Base-by-base conservation (phyloP, 306 rosid genomes). In the Aeschynomene evenia region DNA sequence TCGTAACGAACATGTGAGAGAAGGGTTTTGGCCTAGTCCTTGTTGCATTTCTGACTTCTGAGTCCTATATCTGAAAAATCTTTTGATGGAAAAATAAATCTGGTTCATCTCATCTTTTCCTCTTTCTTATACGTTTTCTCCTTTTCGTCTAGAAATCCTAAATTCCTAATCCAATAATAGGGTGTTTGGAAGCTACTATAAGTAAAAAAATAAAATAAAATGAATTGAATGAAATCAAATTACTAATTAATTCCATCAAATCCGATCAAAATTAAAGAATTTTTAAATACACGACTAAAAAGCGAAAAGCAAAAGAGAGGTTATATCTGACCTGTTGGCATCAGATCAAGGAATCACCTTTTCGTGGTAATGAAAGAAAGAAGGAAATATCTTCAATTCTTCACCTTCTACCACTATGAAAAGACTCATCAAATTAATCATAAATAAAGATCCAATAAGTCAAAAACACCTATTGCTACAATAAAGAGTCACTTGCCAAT, bases 381-480 rank as follows among this genome's bases (percentile, higher is more conserved):
- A 23, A 15, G 43, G 36, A 21, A 34, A 68, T 28, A 28, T 28
- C 3, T n/a, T n/a, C n/a, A n/a, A n/a, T n/a, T 36, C 49, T 34
- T 67, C 23, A 14, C 23, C 33, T 50, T 53, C 26, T 36, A 6
- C 13, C 28, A 21, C 14, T 3, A 22, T 1, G n/a, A 14, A 20
- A 62, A 46, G 53, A 21, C 9, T 6, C 8, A 39, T 52, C 13
- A 7, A n/a, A 28, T 51, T 28, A 2, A 66, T 20, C 19, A 70
- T 14, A n/a, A 16, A 55, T 55, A n/a, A 28, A n/a, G 46, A 16
- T 42, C 4, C 20, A 57, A 42, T 23, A 71, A 58, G 49, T 71
- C 63, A 72, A 72, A 49, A 72, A 31, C 61, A 46, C 66, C 48
- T 24, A 55, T 37, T 23, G 51, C 11, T 6, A 16, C 12, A 73